Percentiles rank a stretch among this genome's conserved stretches.
These are phyloP conservation scores for Pseudogymnoascus sp. DNA, from an alignment of 2,329 filamentous ascomycete species.

Conservation along the genomic window DNA sequence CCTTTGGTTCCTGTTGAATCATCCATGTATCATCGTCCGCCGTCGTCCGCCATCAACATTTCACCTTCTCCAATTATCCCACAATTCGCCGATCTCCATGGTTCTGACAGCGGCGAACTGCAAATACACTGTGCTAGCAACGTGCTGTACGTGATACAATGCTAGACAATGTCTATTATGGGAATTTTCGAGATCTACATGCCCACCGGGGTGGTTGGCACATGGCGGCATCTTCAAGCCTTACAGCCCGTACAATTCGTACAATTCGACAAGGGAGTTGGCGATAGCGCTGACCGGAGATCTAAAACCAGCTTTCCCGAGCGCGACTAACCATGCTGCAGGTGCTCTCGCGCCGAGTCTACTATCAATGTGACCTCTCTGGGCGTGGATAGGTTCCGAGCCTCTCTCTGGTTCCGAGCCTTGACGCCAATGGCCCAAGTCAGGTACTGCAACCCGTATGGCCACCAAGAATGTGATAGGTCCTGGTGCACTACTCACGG, in stretches of 20 bases:
- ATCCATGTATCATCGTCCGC: not conserved
- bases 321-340: not conserved
- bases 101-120: not conserved
- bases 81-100: not conserved
- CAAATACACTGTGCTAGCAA: not conserved
- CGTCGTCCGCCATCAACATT: not conserved
- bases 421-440: not conserved
- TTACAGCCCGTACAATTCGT: not conserved
- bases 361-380: not conserved
- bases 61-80: not conserved
- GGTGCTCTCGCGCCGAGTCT: not conserved
- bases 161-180: not conserved
- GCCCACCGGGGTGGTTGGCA: not conserved
- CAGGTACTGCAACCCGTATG: not conserved
- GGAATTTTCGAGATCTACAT: not conserved
- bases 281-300: not conserved
- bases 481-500: not conserved
- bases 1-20: not conserved
- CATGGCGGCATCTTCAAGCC: not conserved
- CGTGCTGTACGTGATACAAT: not conserved
- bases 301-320: not conserved
- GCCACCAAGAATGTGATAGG: not conserved
- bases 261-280: not conserved
- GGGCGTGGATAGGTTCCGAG: not conserved
- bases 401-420: not conserved